Conservation (phyloP, 805 yeast species). For the Clavispora phyllophila region DNA sequence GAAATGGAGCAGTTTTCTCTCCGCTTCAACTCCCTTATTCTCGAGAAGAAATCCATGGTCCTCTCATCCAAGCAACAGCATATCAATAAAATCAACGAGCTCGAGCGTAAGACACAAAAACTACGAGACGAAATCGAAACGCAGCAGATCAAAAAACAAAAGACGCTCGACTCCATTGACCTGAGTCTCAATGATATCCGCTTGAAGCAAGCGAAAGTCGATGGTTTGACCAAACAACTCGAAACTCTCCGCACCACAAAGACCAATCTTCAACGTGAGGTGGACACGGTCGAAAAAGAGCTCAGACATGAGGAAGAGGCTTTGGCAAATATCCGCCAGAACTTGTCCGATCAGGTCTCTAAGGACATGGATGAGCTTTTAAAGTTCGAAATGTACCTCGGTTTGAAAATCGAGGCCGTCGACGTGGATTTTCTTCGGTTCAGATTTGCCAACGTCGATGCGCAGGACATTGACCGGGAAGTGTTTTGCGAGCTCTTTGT, state of each 20-base stretch:
- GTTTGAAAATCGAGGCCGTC: conserved; percentile 50
- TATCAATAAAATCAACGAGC: conserved; percentile 24
- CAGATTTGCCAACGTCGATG: conserved; percentile 45
- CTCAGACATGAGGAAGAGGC: conserved; percentile 27
- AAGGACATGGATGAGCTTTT: conserved; percentile 48
- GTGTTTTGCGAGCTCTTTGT: conserved; percentile 45
- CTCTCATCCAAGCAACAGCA: conserved; percentile 31
- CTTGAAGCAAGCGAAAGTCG: conserved; percentile 30
- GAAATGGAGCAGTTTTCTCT: conserved; percentile 37
- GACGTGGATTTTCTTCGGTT: conserved; percentile 44
- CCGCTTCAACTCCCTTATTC: conserved; percentile 30
- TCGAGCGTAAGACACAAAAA: conserved; percentile 25
- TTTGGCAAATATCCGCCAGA: conserved; percentile 26
- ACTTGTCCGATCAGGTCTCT: conserved; percentile 39
- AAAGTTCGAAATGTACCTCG: conserved; percentile 50
- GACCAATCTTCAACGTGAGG: conserved; percentile 19
- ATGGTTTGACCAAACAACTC: conserved; percentile 32
- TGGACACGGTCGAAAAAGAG: conserved; percentile 27
- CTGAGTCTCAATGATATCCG: conserved; percentile 19
- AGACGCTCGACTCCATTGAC: conserved; percentile 23
- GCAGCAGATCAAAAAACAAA: conserved; percentile 21
- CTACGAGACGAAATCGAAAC: conserved; percentile 27
- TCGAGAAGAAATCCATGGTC: conserved; percentile 27
- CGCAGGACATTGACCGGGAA: conserved; percentile 35
- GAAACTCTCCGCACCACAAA: conserved; percentile 26